Percentiles rank a stretch among this genome's conserved stretches.
phyloP scores from a whole-genome alignment of 768 basidiomycete genomes.

The Naganishia onofrii region DNA sequence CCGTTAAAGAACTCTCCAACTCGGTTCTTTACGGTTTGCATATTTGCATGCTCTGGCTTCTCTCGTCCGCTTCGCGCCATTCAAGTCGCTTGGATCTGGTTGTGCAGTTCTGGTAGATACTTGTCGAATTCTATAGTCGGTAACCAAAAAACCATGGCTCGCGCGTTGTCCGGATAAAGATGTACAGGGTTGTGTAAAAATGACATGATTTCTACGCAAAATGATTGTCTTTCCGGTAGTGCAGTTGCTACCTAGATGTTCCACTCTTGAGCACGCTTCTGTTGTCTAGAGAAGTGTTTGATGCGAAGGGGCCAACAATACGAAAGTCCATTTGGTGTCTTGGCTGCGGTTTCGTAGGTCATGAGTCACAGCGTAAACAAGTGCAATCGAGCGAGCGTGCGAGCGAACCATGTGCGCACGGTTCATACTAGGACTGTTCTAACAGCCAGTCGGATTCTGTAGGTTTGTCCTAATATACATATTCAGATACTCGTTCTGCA shows the following conservation, averaged over 20 bases:
- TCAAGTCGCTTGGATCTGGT: slow-evolving; percentile 2
- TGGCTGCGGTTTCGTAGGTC: too few species aligned
- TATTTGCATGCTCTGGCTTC: not conserved
- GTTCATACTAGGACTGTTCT: too few species aligned
- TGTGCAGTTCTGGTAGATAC: not conserved
- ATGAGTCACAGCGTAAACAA: too few species aligned
- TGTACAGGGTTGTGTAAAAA: slow-evolving; percentile 20
- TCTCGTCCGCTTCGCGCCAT: slow-evolving; percentile 2
- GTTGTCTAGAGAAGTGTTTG: too few species aligned
- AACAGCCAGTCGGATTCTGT: too few species aligned
- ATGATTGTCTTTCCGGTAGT: not conserved
- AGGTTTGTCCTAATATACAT: too few species aligned
- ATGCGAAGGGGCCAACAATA: too few species aligned
- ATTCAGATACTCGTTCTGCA: too few species aligned
- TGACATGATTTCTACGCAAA: slow-evolving; percentile 27
- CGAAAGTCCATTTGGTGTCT: too few species aligned
- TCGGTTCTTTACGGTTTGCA: slow-evolving; percentile 22
- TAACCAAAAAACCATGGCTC: slow-evolving; percentile 11
- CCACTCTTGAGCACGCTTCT: not conserved
- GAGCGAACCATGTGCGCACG: too few species aligned
- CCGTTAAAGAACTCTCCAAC: slow-evolving; percentile 34
- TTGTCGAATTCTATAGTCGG: slow-evolving; percentile 13
- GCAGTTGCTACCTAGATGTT: not conserved
- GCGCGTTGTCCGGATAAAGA: not conserved
- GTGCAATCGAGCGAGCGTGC: too few species aligned